Evolutionary conservation across 352 stramenopile species (phyloP), one percentile per base, ranked within the genome.

Genomic region (Globisporangium mamillatum): DNA sequence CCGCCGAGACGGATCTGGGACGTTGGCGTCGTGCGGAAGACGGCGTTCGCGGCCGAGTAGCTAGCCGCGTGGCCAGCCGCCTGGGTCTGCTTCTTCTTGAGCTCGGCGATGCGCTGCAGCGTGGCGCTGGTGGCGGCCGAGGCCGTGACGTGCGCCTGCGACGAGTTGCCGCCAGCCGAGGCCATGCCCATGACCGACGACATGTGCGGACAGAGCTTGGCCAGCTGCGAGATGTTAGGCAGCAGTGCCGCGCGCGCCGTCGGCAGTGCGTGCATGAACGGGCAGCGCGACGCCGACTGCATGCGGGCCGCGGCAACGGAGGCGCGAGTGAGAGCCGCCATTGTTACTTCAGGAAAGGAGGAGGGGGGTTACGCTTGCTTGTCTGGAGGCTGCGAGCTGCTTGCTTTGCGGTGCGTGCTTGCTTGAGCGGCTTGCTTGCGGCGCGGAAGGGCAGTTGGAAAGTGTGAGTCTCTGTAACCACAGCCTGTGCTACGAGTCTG

Each of bases 141-240:
- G 18, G 44, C 44, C 27, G 81, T 82, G 27, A 80, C 64, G 67
- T 91, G 84, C 60, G 84, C 82, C 72, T 93, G 84, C 46, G 82
- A 90, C 70, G 70, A 76, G 57, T 71, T 70, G 63, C 79, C 78
- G 36, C 81, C 80, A 0, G 74, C 76, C 14, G 75, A 71, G 5
- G 79, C 81, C 25, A 81, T 78, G 66, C 77, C 80, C 86, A 95
- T 94, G 60, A 93, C 67, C 22, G 76, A 80, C 63, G 84, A 92
- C 88, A 95, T 94, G 83, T 95, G 88, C 67, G 88, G 88, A 54
- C 88, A 95, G 56, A 95, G 79, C 72, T 93, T 92, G 25, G 85
- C 86, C 50, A 95, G 71, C 76, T 94, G 85, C 64, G 86, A 77
- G 74, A 94, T 93, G 77, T 95, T 95, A 63, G 88, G 88, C 64